These are phyloP conservation scores for Tardiomyces digboiensis DNA, from an alignment of 1,139 yeast genomes.

Conservation along the genomic window DNA sequence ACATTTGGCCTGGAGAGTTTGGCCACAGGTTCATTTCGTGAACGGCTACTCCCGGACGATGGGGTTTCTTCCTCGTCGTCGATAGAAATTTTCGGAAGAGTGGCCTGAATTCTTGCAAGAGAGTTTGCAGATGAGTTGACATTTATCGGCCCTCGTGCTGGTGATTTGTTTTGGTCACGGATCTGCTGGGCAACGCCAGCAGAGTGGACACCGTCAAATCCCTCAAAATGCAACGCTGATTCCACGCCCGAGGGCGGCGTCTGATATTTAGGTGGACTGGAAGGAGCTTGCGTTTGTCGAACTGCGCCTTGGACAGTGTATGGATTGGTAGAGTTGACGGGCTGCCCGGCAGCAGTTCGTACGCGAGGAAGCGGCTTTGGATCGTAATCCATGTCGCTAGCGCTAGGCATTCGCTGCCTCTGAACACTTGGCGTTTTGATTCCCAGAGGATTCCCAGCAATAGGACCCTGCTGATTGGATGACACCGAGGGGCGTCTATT, in stretches of 20 bases:
- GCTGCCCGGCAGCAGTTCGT: slow-evolving; percentile 1
- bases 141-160: neutral
- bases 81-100: slow-evolving; percentile 4
- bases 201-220: neutral
- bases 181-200: slow-evolving; percentile 2
- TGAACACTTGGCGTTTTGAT: neutral
- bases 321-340: neutral
- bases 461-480: neutral
- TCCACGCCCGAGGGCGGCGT: slow-evolving; percentile 8
- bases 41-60: neutral
- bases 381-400: neutral
- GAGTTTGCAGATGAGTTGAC: neutral
- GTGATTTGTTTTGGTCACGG: slow-evolving; percentile 3
- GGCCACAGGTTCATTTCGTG: no score
- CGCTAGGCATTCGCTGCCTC: neutral
- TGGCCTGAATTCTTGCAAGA: neutral
- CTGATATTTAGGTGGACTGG: neutral
- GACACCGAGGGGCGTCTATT: neutral
- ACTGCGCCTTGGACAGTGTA: no score
- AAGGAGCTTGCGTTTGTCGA: no score
- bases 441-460: no score
- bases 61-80: slow-evolving; percentile 4
- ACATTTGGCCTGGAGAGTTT: no score
- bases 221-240: slow-evolving; percentile 4
- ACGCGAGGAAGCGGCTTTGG: slow-evolving; percentile 1